Base-by-base conservation (phyloP, 768 basidiomycete genomes). In the Infundibulicybe gibba region DNA sequence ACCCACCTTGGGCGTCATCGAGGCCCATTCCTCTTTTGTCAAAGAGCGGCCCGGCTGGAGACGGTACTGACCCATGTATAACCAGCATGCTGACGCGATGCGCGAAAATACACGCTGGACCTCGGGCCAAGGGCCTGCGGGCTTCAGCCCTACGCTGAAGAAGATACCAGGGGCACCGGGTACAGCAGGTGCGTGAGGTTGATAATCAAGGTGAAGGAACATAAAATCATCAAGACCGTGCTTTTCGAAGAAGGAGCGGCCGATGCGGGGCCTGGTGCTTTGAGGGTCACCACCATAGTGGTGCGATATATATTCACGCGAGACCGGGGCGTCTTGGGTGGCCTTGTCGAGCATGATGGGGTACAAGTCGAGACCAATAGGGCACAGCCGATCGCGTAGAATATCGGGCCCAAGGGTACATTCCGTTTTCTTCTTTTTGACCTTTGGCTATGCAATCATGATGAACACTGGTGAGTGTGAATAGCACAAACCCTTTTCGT, bases 1-100 rank as follows among this genome's bases (percentile, higher is more conserved):
- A 47, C 58, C 13, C 21, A 56, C 64, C 32, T 48, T 41, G 12
- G 60, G 53, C 33, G 56, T 9, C 49, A 53, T 44, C 44, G 40
- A 12, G 49, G 41, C 41, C 62, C 58, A 44, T 54, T 56, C 53
- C 51, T 43, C 44, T 56, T 57, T 54, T 8, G 69, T 70, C 2
- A 49, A 59, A 19, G 76, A 76, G 39, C 74, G 68, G 64, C 62
- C 63, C 0, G 49, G 52, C 30, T 58, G 59, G 14, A 60, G 64
- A 14, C 59, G 54, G 25, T 65, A 65, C 38, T 71, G 66, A 13
- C 68, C 75, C 42, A 49, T 48, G n/a, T 64, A 58, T 6, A 60
- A 72, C 52, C 71, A 74, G 5, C 51, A 50, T 3, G 55, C 65
- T 37, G 55, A 68, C 12, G 60, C 60, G 34, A 50, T 49, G 11